Conservation (phyloP, 1,284 basidiomycete species). For the Inonotus hispidus region DNA sequence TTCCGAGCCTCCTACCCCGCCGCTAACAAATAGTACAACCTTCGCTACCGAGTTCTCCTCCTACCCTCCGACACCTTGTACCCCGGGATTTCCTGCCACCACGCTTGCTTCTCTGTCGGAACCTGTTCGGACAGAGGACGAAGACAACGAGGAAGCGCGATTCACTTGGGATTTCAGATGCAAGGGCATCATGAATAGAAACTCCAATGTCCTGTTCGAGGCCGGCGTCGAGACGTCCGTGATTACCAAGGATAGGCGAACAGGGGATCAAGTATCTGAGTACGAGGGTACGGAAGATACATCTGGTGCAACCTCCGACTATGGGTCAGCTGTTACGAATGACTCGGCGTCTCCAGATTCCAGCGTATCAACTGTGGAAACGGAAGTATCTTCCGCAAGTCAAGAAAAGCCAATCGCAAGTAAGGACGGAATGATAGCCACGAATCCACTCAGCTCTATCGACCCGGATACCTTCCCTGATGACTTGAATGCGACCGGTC, state of each 20-base stretch:
- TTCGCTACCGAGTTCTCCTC: background rate
- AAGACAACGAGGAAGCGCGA: background rate
- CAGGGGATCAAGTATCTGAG: too few species aligned
- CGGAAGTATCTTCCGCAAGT: too few species aligned
- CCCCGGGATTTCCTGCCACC: background rate
- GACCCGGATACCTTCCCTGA: too few species aligned
- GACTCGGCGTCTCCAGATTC: background rate
- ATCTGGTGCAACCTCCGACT: too few species aligned
- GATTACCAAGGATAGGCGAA: background rate
- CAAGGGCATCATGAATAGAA: slow-evolving; percentile 1
- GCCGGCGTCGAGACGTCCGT: slow-evolving; percentile 1
- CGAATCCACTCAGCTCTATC: too few species aligned
- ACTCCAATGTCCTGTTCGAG: background rate
- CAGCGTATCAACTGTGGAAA: too few species aligned
- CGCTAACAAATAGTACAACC: background rate
- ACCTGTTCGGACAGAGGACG: background rate
- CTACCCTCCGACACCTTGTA: slow-evolving; percentile 7
- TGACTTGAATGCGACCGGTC: too few species aligned
- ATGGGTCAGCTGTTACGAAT: too few species aligned
- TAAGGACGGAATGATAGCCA: too few species aligned
- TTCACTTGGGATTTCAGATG: slow-evolving; percentile 15
- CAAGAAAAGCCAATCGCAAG: too few species aligned
- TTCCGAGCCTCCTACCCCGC: slow-evolving; percentile 6
- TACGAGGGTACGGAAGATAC: too few species aligned
- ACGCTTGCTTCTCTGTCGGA: background rate